A percentile compares a stretch with the other conserved stretches of the same genome.
These are phyloP conservation scores for Oryza coarctata DNA, from an alignment of 176 grass and related monocot species.

Conservation along the genomic window DNA sequence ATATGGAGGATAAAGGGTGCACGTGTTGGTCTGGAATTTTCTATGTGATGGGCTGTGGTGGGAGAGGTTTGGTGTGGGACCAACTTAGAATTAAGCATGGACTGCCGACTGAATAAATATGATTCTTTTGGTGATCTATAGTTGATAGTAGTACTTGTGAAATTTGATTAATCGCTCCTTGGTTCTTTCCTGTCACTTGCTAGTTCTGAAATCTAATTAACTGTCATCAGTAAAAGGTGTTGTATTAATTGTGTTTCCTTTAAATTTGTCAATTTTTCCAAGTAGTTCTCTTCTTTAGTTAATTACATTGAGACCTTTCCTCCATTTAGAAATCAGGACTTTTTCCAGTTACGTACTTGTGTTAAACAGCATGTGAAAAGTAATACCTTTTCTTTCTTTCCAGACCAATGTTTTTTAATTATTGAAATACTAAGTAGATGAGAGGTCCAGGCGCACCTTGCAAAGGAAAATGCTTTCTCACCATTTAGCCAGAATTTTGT, in stretches of 20 bases:
- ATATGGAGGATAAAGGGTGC: not conserved
- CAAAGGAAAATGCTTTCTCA: slow-evolving; percentile 25
- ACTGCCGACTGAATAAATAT: not conserved
- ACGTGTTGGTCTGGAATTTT: not conserved
- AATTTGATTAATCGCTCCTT: not conserved
- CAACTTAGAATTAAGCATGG: not conserved
- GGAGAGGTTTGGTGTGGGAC: not conserved
- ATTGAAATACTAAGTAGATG: not conserved
- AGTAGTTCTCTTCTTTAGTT: not conserved
- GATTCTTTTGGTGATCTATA: not conserved
- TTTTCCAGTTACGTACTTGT: slow-evolving; percentile 4
- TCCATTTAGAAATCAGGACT: not conserved
- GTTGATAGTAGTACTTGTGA: not conserved
- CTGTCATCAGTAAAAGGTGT: not conserved
- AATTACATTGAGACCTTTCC: not conserved
- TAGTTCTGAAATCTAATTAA: slow-evolving; percentile 4
- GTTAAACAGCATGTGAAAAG: not conserved
- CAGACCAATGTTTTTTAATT: slow-evolving; percentile 15
- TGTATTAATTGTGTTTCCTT: not conserved
- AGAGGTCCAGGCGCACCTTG: not conserved
- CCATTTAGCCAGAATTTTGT: not conserved
- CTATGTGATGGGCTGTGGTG: not conserved
- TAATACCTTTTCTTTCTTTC: slow-evolving; percentile 19
- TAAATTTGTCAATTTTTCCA: not conserved
- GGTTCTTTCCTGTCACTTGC: not conserved